Conservation (phyloP, 352 stramenopile genomes). For the Peronospora farinosa region DNA sequence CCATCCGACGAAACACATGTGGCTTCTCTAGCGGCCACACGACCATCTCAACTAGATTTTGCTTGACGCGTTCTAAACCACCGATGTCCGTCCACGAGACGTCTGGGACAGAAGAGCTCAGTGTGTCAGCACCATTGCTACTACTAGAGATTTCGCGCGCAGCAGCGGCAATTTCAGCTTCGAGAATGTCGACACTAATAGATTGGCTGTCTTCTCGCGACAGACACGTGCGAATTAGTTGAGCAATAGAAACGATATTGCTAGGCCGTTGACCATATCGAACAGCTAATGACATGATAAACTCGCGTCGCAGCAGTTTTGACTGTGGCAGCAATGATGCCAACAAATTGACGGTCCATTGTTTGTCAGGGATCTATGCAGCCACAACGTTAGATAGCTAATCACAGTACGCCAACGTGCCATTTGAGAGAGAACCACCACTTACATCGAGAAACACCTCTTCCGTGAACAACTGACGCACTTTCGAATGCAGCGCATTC, state of each 20-base stretch:
- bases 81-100: conserved; percentile 76
- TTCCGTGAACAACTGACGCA: conserved; percentile 72
- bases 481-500: conserved; percentile 46
- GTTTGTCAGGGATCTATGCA: conserved; percentile 48
- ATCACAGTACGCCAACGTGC: not conserved
- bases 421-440: not conserved
- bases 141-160: conserved; percentile 42
- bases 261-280: conserved; percentile 77
- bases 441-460: conserved; percentile 66
- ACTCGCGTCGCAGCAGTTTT: conserved; percentile 33
- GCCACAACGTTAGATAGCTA: not conserved
- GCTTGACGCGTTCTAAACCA: conserved; percentile 61
- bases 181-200: conserved; percentile 14
- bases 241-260: conserved; percentile 53
- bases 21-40: conserved; percentile 81
- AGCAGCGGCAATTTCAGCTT: conserved; percentile 40
- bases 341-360: conserved; percentile 49
- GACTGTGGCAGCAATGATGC: conserved; percentile 33
- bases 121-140: conserved; percentile 26
- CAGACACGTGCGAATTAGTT: conserved; percentile 29
- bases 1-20: conserved; percentile 72
- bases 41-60: conserved; percentile 76
- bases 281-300: conserved; percentile 53
- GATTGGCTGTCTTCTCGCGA: conserved; percentile 7
- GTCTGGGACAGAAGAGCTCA: conserved; percentile 48